Base-by-base conservation (phyloP, 2,329 filamentous ascomycete species). In the Juglanconis juglandina region DNA sequence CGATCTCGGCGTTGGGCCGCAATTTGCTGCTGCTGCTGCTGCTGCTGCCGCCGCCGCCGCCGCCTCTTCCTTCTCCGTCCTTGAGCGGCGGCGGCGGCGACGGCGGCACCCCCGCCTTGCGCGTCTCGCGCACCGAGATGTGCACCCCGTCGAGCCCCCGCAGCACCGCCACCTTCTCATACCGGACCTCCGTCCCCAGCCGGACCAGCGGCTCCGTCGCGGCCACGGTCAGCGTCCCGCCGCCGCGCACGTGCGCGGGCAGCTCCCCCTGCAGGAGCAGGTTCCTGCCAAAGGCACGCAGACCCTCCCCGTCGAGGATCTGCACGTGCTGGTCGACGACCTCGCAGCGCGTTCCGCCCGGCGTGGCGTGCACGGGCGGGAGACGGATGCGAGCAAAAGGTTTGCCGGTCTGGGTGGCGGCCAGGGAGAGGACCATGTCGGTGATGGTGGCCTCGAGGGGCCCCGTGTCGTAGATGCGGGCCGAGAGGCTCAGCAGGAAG, bases 221-320 rank as follows among this genome's bases (percentile, higher is more conserved):
- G 7, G 56, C 49, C 33, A 54, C 4, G 9, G 44, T 44, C 4
- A 59, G 44, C 13, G 8, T 37, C 13, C 57, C 51, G 42, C 30
- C 34, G 13, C 57, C 57, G 8, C 57, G 37, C 7, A 59, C 34
- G 35, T 59, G 49, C n/a, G 51, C 47, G 13, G 51, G 57, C 14
- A 54, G 57, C 49, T 59, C 56, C 41, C 32, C 50, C 35, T 59
- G 56, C 11, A 53, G 49, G 13, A 59, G 33, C 32, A 59, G 42
- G 56, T 59, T 59, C 56, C 30, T 53, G 56, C 48, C 54, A 42
- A 59, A 59, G 42, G 56, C 48, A 41, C 47, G 41, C 34, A 59
- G 47, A 8, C 50, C 56, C 9, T 4, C 56, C 6, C n/a, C 30
- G 41, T 59, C 56, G 42, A 59, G 56, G 24, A 59, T 53, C 41